phyloP scores from a whole-genome alignment of 306 rosid species.

The Glycyrrhiza uralensis region DNA sequence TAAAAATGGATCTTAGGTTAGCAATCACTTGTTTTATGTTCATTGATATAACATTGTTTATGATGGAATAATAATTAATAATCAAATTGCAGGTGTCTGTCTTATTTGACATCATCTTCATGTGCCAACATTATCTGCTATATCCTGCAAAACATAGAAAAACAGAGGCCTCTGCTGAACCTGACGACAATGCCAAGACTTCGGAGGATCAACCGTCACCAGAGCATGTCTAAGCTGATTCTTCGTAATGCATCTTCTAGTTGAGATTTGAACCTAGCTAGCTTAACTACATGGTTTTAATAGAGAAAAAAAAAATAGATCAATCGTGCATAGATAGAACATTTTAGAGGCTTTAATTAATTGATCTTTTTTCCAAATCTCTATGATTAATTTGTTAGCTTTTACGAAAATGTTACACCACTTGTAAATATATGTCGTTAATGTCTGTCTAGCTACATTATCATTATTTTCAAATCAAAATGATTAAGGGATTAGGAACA shows the following conservation, averaged over 20 bases:
- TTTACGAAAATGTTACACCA: background rate
- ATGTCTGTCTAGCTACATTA: background rate
- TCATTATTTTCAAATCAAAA: background rate
- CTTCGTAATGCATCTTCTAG: background rate
- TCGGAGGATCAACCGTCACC: background rate
- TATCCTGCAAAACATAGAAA: background rate
- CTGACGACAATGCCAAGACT: background rate
- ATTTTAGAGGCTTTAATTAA: background rate
- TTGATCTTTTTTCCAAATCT: background rate
- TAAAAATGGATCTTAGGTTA: background rate
- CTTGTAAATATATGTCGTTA: slow-evolving; percentile 5
- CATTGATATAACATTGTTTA: background rate
- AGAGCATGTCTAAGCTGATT: slow-evolving; percentile 2
- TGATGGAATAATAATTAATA: background rate
- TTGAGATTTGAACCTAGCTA: background rate
- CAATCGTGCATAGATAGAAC: background rate
- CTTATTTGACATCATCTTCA: slow-evolving; percentile 48
- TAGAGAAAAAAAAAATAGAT: too few species aligned
- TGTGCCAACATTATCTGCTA: slow-evolving; percentile 23
- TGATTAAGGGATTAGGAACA: background rate
- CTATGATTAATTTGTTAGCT: background rate
- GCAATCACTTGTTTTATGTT: background rate
- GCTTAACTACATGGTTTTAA: too few species aligned
- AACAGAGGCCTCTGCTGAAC: background rate
- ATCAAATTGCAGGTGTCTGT: slow-evolving; percentile 61